Evolutionary conservation across 495 filamentous ascomycete genomes (phyloP).

Genomic region (Trichoderma parareesei): DNA sequence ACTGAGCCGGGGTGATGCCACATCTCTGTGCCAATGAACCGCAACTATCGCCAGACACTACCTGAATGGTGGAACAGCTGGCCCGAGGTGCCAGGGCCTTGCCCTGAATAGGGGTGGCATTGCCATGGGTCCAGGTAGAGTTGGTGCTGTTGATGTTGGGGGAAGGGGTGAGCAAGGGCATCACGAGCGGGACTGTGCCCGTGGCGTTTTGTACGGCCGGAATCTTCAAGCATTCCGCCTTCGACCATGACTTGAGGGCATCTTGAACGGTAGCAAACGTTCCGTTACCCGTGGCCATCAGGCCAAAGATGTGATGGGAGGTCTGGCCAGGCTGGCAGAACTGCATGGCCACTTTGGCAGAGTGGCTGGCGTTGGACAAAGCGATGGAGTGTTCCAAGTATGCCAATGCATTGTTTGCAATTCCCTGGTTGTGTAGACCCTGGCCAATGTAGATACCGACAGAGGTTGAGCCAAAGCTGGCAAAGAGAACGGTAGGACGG

Average conservation of each 20-base stretch:
- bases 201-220: conserved; percentile 14
- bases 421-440: conserved; percentile 21
- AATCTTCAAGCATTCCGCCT: conserved; percentile 26
- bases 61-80: conserved; percentile 21
- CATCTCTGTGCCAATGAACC: conserved; percentile 32
- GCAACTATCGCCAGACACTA: conserved; percentile 30
- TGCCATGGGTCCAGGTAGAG: not conserved
- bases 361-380: conserved; percentile 13
- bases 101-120: not conserved
- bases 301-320: conserved; percentile 26
- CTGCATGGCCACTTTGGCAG: conserved; percentile 28
- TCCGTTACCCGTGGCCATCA: conserved; percentile 25
- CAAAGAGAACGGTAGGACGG: conserved; percentile 17
- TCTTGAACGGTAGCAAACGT: conserved; percentile 26
- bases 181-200: conserved; percentile 18
- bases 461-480: conserved; percentile 17
- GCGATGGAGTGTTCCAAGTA: conserved; percentile 16
- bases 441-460: conserved; percentile 20
- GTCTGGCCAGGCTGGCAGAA: conserved; percentile 23
- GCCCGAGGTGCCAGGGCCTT: conserved; percentile 8
- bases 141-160: conserved; percentile 8
- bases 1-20: conserved; percentile 28
- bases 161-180: conserved; percentile 13
- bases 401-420: conserved; percentile 20
- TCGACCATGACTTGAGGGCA: conserved; percentile 27